These are phyloP conservation scores for Gossypium davidsonii DNA, from an alignment of 441 rosid genomes.

Conservation along the genomic window DNA sequence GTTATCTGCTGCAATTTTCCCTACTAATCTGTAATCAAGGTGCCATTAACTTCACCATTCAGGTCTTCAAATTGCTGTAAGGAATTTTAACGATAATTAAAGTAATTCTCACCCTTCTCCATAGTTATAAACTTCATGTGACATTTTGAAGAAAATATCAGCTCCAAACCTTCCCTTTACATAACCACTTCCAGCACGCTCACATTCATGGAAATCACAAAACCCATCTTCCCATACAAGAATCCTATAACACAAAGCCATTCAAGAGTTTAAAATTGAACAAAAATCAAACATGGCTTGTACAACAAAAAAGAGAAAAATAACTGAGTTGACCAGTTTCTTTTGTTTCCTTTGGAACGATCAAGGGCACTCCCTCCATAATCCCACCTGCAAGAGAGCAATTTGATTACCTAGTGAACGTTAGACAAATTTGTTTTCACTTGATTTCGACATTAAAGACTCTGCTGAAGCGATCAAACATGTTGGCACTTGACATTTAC, in stretches of 20 bases:
- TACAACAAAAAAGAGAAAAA: not conserved
- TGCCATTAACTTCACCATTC: constrained; percentile 6
- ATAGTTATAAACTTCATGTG: constrained; percentile 65
- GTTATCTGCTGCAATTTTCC: constrained; percentile 69
- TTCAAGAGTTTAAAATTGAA: not conserved
- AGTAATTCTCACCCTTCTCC: constrained; percentile 60
- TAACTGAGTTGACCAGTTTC: constrained; percentile 47
- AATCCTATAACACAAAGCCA: constrained; percentile 35
- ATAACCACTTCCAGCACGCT: constrained; percentile 36
- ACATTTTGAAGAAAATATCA: constrained; percentile 67
- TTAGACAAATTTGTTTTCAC: not conserved
- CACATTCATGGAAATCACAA: constrained; percentile 59
- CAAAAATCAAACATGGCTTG: not conserved
- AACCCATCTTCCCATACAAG: constrained; percentile 80
- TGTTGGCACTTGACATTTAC: not conserved
- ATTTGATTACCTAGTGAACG: constrained; percentile 18
- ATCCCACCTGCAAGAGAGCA: constrained; percentile 59
- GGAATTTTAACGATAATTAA: not conserved
- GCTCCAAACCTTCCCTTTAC: constrained; percentile 51
- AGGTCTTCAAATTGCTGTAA: not conserved
- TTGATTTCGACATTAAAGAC: not conserved
- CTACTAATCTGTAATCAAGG: constrained; percentile 45
- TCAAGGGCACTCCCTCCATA: constrained; percentile 55
- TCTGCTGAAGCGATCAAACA: not conserved
- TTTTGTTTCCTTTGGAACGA: constrained; percentile 59